phyloP scores from a whole-genome alignment of 306 rosid species.

The Potentilla sterilis region DNA sequence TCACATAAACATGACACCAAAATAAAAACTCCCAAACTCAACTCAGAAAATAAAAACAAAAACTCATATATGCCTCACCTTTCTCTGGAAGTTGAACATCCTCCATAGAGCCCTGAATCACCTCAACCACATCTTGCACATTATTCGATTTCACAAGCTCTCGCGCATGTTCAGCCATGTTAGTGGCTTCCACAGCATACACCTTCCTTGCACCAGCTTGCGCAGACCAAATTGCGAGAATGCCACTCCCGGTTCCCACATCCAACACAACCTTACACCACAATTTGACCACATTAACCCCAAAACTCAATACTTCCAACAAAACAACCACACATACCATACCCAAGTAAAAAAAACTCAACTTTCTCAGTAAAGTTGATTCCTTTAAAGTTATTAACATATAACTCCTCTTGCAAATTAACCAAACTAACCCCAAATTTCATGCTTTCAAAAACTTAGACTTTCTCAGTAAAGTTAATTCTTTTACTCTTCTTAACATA shows the following conservation, averaged over 20 bases:
- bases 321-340: not conserved
- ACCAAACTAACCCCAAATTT: conserved; percentile 11
- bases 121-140: conserved; percentile 65
- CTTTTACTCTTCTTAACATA: not conserved
- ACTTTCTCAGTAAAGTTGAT: not conserved
- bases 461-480: not conserved
- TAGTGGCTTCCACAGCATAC: conserved; percentile 96
- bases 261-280: conserved; percentile 82
- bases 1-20: not conserved
- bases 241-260: conserved; percentile 99
- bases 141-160: conserved; percentile 74
- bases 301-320: conserved; percentile 4
- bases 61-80: conserved; percentile 42
- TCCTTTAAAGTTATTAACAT: not conserved
- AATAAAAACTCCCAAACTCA: not conserved
- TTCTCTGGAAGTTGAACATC: conserved; percentile 87
- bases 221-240: conserved; percentile 97
- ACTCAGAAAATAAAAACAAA: not conserved
- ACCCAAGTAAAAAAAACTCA: not conserved
- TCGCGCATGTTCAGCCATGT: conserved; percentile 92
- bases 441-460: not conserved
- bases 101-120: conserved; percentile 90
- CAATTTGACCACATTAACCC: conserved; percentile 26
- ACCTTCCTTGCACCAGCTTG: conserved; percentile 99
- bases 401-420: too few species aligned